These are phyloP conservation scores for Psilocybe subaeruginosa DNA, from an alignment of 768 basidiomycete species.

Conservation along the genomic window DNA sequence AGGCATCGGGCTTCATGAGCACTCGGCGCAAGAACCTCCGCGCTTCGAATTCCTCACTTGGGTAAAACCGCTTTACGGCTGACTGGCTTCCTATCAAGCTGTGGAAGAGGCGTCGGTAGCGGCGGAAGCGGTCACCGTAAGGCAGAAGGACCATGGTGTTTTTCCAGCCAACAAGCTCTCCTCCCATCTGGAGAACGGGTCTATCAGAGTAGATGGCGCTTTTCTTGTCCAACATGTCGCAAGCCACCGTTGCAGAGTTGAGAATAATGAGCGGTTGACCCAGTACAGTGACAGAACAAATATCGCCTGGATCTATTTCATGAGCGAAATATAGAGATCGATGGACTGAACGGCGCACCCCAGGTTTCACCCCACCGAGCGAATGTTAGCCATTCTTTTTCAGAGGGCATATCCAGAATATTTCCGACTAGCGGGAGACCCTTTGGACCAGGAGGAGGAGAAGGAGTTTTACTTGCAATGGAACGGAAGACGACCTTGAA, in stretches of 20 bases:
- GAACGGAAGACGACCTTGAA: slow-evolving; percentile 30
- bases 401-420: slow-evolving; percentile 52
- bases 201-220: slow-evolving; percentile 70
- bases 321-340: neutral
- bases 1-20: slow-evolving; percentile 48
- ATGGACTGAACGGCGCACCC: slow-evolving; percentile 33
- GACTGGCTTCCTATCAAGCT: slow-evolving; percentile 48
- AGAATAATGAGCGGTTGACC: slow-evolving; percentile 63
- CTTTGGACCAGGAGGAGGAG: slow-evolving; percentile 55
- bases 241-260: slow-evolving; percentile 51
- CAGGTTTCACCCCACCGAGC: slow-evolving; percentile 55
- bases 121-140: slow-evolving; percentile 60
- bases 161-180: slow-evolving; percentile 61
- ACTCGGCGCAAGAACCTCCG: slow-evolving; percentile 50
- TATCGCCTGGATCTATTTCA: slow-evolving; percentile 46
- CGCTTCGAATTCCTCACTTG: slow-evolving; percentile 48
- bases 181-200: slow-evolving; percentile 57
- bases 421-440: slow-evolving; percentile 59
- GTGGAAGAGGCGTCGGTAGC: slow-evolving; percentile 55
- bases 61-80: slow-evolving; percentile 44
- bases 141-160: slow-evolving; percentile 57
- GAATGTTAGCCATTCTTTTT: slow-evolving; percentile 55
- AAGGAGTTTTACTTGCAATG: slow-evolving; percentile 16
- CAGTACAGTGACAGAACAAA: slow-evolving; percentile 60
- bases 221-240: slow-evolving; percentile 68